These are phyloP conservation scores for Taphrina pruni DNA, from an alignment of 1,139 yeast species.

Conservation along the genomic window DNA sequence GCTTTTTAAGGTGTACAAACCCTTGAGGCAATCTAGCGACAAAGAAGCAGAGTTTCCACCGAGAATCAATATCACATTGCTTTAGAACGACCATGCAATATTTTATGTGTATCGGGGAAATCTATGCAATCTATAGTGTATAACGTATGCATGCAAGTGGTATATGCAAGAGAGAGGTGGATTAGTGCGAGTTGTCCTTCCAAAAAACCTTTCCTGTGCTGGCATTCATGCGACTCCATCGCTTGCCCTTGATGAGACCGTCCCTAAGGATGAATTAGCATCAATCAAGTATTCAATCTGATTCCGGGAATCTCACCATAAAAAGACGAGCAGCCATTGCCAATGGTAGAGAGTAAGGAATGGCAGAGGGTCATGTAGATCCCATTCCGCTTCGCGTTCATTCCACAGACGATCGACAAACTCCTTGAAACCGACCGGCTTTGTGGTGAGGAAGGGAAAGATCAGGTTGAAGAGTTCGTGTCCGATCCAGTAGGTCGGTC, in stretches of 20 bases:
- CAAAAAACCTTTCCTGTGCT: constrained; percentile 36
- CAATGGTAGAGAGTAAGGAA: constrained; percentile 22
- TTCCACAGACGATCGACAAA: constrained; percentile 4
- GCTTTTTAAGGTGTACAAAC: too few relatives aligned
- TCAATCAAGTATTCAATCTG: not conserved
- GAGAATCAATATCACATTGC: too few relatives aligned
- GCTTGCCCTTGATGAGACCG: constrained; percentile 18
- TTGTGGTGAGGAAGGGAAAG: constrained; percentile 20
- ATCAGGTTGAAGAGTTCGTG: constrained; percentile 31
- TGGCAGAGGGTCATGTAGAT: constrained; percentile 22
- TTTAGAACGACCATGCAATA: too few relatives aligned
- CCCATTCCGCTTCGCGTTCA: constrained; percentile 35
- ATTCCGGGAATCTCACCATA: constrained; percentile 6
- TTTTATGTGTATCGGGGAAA: too few relatives aligned
- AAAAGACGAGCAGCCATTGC: constrained; percentile 31
- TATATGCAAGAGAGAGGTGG: not conserved
- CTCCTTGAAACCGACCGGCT: constrained; percentile 21
- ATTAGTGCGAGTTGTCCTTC: constrained; percentile 21
- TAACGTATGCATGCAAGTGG: not conserved
- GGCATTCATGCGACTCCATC: constrained; percentile 35
- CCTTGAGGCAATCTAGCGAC: too few relatives aligned
- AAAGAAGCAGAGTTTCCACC: too few relatives aligned
- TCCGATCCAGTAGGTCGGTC: constrained; percentile 34
- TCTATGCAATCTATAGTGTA: too few relatives aligned
- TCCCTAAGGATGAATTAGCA: not conserved